Conservation (phyloP, 2,329 filamentous ascomycete genomes). For the Colletotrichum paranaense region DNA sequence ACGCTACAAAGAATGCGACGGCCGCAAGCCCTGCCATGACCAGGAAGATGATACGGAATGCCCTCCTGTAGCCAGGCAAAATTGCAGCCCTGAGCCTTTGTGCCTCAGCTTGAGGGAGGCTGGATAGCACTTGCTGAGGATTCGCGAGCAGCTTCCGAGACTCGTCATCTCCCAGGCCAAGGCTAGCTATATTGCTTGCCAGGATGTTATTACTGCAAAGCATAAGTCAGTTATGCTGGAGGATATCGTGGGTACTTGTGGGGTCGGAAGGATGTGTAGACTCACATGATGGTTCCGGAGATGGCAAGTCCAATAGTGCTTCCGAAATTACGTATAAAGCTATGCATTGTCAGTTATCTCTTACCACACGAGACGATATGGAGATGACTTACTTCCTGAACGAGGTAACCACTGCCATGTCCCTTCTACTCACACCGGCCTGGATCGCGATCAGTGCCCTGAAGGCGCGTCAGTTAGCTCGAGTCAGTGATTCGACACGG, state of each 20-base stretch:
- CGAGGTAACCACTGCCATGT: constrained; percentile 57
- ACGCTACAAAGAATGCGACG: constrained; percentile 49
- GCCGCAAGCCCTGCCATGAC: constrained; percentile 49
- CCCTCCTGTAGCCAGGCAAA: constrained; percentile 49
- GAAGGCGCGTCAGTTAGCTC: constrained; percentile 14
- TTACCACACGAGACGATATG: too few relatives aligned
- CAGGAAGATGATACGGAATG: constrained; percentile 52
- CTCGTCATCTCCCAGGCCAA: constrained; percentile 39
- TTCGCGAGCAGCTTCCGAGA: constrained; percentile 45
- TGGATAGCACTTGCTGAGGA: constrained; percentile 46
- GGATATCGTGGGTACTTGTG: background rate
- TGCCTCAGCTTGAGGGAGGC: constrained; percentile 43
- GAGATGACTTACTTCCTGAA: constrained; percentile 51
- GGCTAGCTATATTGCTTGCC: constrained; percentile 41
- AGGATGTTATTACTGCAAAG: constrained; percentile 50
- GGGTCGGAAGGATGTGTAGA: background rate
- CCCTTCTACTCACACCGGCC: constrained; percentile 61
- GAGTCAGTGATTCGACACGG: background rate
- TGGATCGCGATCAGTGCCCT: constrained; percentile 65
- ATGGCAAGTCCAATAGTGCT: constrained; percentile 52
- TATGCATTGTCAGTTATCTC: constrained; percentile 21
- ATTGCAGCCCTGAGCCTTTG: constrained; percentile 44
- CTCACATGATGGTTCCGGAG: constrained; percentile 52
- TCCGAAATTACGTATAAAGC: constrained; percentile 53
- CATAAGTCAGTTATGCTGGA: background rate